phyloP scores from a whole-genome alignment of 2,329 filamentous ascomycete species.

The Fusarium sp. region DNA sequence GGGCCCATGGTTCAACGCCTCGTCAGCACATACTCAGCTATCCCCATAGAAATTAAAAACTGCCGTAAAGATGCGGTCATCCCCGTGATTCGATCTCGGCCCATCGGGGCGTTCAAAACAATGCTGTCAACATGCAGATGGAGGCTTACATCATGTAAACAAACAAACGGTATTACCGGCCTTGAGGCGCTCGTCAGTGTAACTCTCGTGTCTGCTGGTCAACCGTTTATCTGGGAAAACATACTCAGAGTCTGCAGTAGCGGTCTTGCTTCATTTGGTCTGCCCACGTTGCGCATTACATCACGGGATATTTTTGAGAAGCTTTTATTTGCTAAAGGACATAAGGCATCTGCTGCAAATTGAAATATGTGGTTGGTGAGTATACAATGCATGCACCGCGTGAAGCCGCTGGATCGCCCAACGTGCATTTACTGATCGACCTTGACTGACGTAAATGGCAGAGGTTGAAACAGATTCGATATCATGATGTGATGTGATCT shows the following conservation, averaged over 20 bases:
- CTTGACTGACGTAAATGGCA: slow-evolving; percentile 28
- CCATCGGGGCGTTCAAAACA: slow-evolving; percentile 20
- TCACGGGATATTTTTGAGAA: slow-evolving; percentile 23
- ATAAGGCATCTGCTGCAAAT: background rate
- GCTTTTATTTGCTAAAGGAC: slow-evolving; percentile 1
- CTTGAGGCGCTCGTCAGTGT: slow-evolving; percentile 22
- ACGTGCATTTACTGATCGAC: slow-evolving; percentile 29
- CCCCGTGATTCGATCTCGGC: slow-evolving; percentile 30
- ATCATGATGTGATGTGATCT: background rate
- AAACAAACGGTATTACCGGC: slow-evolving; percentile 29
- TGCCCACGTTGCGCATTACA: slow-evolving; percentile 33
- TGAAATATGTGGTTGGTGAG: background rate
- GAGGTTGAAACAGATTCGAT: background rate
- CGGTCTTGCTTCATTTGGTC: slow-evolving; percentile 18
- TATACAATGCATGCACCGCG: slow-evolving; percentile 17
- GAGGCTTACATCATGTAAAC: slow-evolving; percentile 32
- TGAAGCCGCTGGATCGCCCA: slow-evolving; percentile 35
- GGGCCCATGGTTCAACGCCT: background rate
- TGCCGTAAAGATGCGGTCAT: slow-evolving; percentile 9
- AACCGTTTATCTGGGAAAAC: slow-evolving; percentile 25
- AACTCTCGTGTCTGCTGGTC: slow-evolving; percentile 46
- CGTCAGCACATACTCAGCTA: slow-evolving; percentile 13
- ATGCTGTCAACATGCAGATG: slow-evolving; percentile 6
- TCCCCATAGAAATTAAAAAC: background rate
- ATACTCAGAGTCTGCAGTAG: slow-evolving; percentile 3